Base-by-base conservation (phyloP, 73 alveolate genomes). In the Paramecium octaurelia region DNA sequence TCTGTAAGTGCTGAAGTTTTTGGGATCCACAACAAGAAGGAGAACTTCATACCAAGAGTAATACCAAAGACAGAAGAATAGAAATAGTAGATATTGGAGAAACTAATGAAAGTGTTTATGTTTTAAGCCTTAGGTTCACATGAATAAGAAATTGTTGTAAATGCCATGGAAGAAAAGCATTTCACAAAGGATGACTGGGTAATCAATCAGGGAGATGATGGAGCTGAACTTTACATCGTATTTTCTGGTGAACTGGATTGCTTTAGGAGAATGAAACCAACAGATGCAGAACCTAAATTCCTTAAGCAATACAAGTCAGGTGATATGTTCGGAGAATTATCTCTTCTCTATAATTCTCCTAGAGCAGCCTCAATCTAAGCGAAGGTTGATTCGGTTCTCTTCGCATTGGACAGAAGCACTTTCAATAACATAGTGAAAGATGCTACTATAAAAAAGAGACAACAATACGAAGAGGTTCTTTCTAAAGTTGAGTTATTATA, bases 1-100 rank as follows among this genome's bases (percentile, higher is more conserved):
- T 94, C 98, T 64, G 99, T 94, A 68, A 96, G 99, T 92, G 99
- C 99, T 18, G 99, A 98, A 94, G 99, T 98, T 29, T 98, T 90
- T 85, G 99, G 99, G n/a, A 91, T 64, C 16, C 97, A 96, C 93
- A 98, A 98, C 86, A 94, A 96, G 85, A 97, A 97, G 85, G 97
- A 95, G 27, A 18, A 44, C 75, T 98, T 93, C 92, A 92, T 70
- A 20, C 97, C 99, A n/a, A 95, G 98, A 80, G 97, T 93, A 8
- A 94, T 95, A 80, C 96, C 94, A 18, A 98, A 98, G 93, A 88
- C 96, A 1, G 99, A 93, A 29, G 99, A 94, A 48, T 92, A 92
- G 54, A 91, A 92, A 85, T 60, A 92, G 85, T 93, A 99, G 85
- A 90, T 97, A 46, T 90, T 92, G 14, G 77, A 80, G 16, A 80